Conservation (phyloP, 805 yeast genomes). For the Nakazawaea pomicola region DNA sequence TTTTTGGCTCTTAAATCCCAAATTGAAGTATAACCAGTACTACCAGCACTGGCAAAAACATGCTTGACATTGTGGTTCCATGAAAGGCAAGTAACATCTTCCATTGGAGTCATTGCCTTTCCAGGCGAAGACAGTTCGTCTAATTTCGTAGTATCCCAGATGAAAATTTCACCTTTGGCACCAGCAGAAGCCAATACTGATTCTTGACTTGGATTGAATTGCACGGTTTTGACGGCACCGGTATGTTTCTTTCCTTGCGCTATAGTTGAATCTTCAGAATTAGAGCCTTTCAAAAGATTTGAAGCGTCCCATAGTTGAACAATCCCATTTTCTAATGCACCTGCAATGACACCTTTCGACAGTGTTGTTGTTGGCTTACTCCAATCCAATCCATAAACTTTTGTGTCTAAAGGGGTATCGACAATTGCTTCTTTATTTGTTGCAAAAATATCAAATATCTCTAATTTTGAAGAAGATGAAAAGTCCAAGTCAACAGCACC, state of each 20-base stretch:
- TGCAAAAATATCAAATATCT: conserved; percentile 68
- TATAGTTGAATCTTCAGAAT: conserved; percentile 40
- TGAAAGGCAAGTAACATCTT: conserved; percentile 73
- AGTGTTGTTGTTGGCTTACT: conserved; percentile 48
- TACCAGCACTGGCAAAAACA: conserved; percentile 86
- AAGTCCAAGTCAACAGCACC: conserved; percentile 92
- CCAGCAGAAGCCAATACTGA: conserved; percentile 85
- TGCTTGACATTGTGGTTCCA: conserved; percentile 86
- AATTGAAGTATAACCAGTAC: conserved; percentile 79
- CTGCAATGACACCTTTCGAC: conserved; percentile 63
- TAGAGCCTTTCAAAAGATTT: conserved; percentile 37
- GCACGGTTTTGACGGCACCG: conserved; percentile 66
- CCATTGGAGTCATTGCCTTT: conserved; percentile 71
- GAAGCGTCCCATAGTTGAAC: conserved; percentile 73
- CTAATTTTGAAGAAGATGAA: conserved; percentile 71
- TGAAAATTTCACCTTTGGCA: conserved; percentile 77
- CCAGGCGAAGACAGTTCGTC: conserved; percentile 63
- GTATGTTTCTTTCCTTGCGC: conserved; percentile 55
- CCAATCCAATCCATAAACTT: conserved; percentile 84
- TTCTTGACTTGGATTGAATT: conserved; percentile 69
- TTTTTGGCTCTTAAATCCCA: conserved; percentile 90
- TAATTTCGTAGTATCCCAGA: conserved; percentile 80
- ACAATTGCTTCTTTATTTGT: conserved; percentile 34
- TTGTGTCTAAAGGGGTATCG: conserved; percentile 44
- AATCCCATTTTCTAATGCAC: conserved; percentile 81